Base-by-base conservation (phyloP, 2,329 filamentous ascomycete species). In the Bipolaris gigantea region DNA sequence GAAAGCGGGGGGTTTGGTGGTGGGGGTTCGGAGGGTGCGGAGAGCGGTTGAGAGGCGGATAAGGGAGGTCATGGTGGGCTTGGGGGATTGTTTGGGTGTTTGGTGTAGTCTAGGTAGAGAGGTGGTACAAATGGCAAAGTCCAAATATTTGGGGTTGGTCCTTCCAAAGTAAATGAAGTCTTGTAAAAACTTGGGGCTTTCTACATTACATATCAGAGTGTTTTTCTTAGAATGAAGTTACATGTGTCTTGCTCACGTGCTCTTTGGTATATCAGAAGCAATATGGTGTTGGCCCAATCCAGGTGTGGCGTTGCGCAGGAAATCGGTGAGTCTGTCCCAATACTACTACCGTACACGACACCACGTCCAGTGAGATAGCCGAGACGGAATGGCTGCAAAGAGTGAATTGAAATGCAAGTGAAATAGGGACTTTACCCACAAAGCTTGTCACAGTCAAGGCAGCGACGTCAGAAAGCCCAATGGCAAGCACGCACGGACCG, bases 391-490 rank as follows among this genome's bases (percentile, higher is more conserved):
- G 15, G 7, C 7, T 9, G 11, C 19, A 36, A 33, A 2, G 5
- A 36, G 15, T 15, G 18, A 18, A 36, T 36, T 9, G 21, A 36
- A 25, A 23, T 5, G n/a, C 21, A 36, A 45, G 43, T 45, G 32
- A 45, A 46, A 48, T 9, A 30, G 6, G 5, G 6, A 32, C n/a
- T 39, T 13, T 39, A 27, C 25, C 7, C n/a, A 21, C 34, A 47
- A 7, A 25, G 40, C 42, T 38, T 32, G 10, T 45, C 23, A 40
- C 48, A 49, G 50, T 44, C 25, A 50, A 54, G 47, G 38, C 52
- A 59, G 56, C 56, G 59, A 64, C 59, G 60, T 62, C 59, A 53
- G 45, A 38, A 55, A 57, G 50, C 61, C 65, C 63, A 67, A 65
- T 66, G 51, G 36, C 43, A 50, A 50, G 51, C 30, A 50, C 56